Conservation (phyloP, 2,329 filamentous ascomycete genomes). For the Stagonosporopsis rhizophila region DNA sequence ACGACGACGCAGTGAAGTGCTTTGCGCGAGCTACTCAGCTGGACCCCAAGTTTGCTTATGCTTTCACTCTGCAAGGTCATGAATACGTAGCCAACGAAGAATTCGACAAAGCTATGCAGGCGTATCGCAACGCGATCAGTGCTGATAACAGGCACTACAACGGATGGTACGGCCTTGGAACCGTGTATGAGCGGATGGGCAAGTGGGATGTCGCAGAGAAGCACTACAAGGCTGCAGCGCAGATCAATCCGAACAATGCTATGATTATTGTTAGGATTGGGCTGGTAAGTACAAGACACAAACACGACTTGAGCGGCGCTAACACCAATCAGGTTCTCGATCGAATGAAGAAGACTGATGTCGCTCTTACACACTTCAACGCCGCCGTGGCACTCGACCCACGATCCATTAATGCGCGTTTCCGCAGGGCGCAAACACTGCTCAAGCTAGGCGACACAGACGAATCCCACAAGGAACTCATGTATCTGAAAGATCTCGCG, state of each 20-base stretch:
- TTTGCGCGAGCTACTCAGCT: slow-evolving; percentile 95
- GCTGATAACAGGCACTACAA: slow-evolving; percentile 94
- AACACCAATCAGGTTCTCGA: slow-evolving; percentile 64
- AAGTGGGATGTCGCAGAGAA: slow-evolving; percentile 89
- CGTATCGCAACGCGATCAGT: slow-evolving; percentile 84
- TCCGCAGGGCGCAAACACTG: slow-evolving; percentile 89
- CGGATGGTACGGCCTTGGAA: slow-evolving; percentile 90
- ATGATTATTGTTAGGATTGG: slow-evolving; percentile 94
- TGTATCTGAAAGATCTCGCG: slow-evolving; percentile 87
- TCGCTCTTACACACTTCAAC: slow-evolving; percentile 81
- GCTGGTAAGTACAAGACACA: slow-evolving; percentile 62
- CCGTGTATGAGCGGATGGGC: slow-evolving; percentile 86
- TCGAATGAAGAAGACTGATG: slow-evolving; percentile 81
- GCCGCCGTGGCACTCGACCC: slow-evolving; percentile 85
- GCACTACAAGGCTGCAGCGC: slow-evolving; percentile 86
- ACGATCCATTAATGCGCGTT: slow-evolving; percentile 80
- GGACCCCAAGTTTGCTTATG: slow-evolving; percentile 90
- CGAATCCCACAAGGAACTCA: slow-evolving; percentile 79
- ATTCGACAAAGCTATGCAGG: slow-evolving; percentile 89
- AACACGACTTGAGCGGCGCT: background rate
- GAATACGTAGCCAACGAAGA: slow-evolving; percentile 97
- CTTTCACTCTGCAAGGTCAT: slow-evolving; percentile 93
- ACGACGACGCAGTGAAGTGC: slow-evolving; percentile 91
- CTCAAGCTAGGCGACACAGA: slow-evolving; percentile 75
- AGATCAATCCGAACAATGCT: slow-evolving; percentile 92